These are phyloP conservation scores for Boechera retrofracta DNA, from an alignment of 345 rosid genomes.

Conservation along the genomic window DNA sequence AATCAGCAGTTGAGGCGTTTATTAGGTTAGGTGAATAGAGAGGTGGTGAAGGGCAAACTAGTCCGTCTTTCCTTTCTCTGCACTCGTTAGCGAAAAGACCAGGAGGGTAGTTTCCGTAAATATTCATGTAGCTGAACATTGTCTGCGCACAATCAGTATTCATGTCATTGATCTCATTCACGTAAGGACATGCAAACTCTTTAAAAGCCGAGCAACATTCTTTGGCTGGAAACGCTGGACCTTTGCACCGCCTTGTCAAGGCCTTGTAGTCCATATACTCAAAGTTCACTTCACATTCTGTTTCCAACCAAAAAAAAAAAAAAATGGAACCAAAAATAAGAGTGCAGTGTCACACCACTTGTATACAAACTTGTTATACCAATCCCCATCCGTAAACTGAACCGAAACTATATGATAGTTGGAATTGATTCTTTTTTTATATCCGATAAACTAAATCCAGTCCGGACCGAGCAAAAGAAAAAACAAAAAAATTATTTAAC, in stretches of 20 bases:
- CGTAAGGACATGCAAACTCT: slow-evolving; percentile 74
- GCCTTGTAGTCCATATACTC: slow-evolving; percentile 63
- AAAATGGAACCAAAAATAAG: neutral
- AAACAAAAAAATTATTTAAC: no score
- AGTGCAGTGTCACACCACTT: slow-evolving; percentile 6
- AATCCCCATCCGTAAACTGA: neutral
- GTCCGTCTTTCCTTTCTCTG: slow-evolving; percentile 57
- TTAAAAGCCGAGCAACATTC: slow-evolving; percentile 62
- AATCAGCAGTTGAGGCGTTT: slow-evolving; percentile 9
- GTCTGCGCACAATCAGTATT: slow-evolving; percentile 58
- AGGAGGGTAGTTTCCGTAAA: slow-evolving; percentile 64
- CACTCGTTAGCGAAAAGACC: slow-evolving; percentile 75
- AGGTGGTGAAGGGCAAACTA: slow-evolving; percentile 52
- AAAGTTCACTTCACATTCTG: slow-evolving; percentile 71
- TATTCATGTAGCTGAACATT: slow-evolving; percentile 75
- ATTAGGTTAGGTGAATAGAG: slow-evolving; percentile 38
- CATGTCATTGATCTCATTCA: slow-evolving; percentile 53
- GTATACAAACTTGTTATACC: neutral
- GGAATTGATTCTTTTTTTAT: no score
- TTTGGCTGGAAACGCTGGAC: slow-evolving; percentile 56
- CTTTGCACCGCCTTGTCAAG: slow-evolving; percentile 64
- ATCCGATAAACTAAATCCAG: neutral
- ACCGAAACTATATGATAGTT: no score
- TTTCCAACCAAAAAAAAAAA: neutral
- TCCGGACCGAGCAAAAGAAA: neutral